These are phyloP conservation scores for Ochromonas danica DNA, from an alignment of 108 stramenopile species.

Conservation along the genomic window DNA sequence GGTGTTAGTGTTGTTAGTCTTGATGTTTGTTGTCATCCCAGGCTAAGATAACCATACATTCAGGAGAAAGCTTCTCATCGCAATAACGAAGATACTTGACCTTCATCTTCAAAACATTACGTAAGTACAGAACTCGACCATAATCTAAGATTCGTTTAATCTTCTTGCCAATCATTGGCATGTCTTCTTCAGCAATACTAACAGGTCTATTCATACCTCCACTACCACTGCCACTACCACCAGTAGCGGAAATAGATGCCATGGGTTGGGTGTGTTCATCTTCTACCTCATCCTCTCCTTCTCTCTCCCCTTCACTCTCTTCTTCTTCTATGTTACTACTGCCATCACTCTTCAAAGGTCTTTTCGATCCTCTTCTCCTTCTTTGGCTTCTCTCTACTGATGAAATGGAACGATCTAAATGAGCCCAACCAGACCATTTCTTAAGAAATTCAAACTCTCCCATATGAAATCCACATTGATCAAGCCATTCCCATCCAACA, in stretches of 20 bases:
- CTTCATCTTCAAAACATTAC: not conserved
- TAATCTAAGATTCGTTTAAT: constrained; percentile 21
- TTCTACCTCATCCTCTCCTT: not conserved
- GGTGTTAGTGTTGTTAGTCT: too few relatives aligned
- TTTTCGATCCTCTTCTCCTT: too few relatives aligned
- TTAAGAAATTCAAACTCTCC: constrained; percentile 19
- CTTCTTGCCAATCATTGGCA: constrained; percentile 7
- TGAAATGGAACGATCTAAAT: too few relatives aligned
- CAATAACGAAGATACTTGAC: not conserved
- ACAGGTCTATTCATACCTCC: not conserved
- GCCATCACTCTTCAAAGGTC: too few relatives aligned
- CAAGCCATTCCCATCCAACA: constrained; percentile 26
- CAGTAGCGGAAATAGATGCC: not conserved
- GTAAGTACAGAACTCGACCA: not conserved
- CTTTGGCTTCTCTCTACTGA: not conserved
- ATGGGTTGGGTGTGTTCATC: not conserved
- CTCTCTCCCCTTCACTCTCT: too few relatives aligned
- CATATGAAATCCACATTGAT: not conserved
- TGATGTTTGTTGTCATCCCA: not conserved
- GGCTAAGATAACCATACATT: constrained; percentile 18
- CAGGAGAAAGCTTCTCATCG: constrained; percentile 18
- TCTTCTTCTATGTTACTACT: too few relatives aligned
- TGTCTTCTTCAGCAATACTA: not conserved
- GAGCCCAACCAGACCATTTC: constrained; percentile 19
- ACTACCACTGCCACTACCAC: not conserved